These are phyloP conservation scores for Ceratocystis destructans DNA, from an alignment of 2,329 filamentous ascomycete species.

Conservation along the genomic window DNA sequence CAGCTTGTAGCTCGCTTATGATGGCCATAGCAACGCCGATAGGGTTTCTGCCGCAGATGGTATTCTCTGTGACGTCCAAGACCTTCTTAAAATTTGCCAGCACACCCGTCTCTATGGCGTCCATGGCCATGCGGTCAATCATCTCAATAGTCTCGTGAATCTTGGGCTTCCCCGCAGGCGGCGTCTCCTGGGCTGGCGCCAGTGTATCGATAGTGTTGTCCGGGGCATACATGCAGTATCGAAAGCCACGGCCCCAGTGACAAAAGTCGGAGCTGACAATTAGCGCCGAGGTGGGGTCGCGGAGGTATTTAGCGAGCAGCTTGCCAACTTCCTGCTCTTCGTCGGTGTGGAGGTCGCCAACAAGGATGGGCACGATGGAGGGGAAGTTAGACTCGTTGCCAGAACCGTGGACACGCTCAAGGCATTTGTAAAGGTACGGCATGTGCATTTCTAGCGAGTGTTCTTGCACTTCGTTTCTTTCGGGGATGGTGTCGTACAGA, in stretches of 20 bases:
- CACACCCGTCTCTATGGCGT: conserved; percentile 63
- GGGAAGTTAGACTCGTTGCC: conserved; percentile 44
- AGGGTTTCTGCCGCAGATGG: conserved; percentile 86
- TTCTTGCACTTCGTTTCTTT: conserved; percentile 58
- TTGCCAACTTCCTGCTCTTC: conserved; percentile 56
- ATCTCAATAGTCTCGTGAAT: conserved; percentile 77
- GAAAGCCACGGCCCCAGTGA: conserved; percentile 80
- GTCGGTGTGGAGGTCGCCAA: conserved; percentile 55
- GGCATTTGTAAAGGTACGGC: conserved; percentile 77
- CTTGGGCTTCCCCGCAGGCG: conserved; percentile 26
- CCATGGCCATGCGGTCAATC: conserved; percentile 71
- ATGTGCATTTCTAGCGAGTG: conserved; percentile 96
- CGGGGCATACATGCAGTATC: conserved; percentile 62
- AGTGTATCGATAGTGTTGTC: conserved; percentile 30
- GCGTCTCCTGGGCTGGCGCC: conserved; percentile 27
- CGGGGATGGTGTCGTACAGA: conserved; percentile 43
- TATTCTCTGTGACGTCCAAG: conserved; percentile 64
- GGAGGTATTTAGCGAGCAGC: conserved; percentile 64
- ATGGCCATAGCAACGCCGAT: conserved; percentile 89
- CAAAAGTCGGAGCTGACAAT: conserved; percentile 93
- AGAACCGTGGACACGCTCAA: conserved; percentile 35
- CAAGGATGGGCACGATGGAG: conserved; percentile 67
- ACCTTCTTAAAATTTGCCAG: conserved; percentile 57
- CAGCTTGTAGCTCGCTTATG: conserved; percentile 48
- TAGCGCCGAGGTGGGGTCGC: conserved; percentile 63